These are phyloP conservation scores for Drechslera avenae DNA, from an alignment of 2,329 filamentous ascomycete species.

Conservation along the genomic window DNA sequence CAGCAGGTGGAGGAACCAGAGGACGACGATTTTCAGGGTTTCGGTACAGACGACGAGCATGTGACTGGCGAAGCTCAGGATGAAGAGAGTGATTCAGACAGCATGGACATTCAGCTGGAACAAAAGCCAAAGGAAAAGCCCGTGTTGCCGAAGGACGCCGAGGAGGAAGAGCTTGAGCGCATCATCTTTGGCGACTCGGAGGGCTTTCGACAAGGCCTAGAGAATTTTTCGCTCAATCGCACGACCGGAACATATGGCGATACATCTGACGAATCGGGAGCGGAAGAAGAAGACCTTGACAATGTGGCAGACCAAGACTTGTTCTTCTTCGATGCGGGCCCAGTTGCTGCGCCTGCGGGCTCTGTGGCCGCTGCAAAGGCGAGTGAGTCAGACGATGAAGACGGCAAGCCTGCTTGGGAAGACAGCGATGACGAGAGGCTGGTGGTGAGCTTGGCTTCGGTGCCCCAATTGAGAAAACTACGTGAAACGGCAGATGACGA, in stretches of 20 bases:
- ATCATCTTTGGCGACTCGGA: conserved; percentile 85
- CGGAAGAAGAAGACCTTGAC: conserved; percentile 58
- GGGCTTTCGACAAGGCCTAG: conserved; percentile 79
- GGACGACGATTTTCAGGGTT: conserved; percentile 36
- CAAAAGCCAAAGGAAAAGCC: conserved; percentile 30
- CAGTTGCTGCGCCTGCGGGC: conserved; percentile 50
- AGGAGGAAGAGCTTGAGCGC: conserved; percentile 84
- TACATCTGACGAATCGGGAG: conserved; percentile 53
- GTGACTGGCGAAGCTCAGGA: conserved; percentile 7
- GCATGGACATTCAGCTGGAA: conserved; percentile 27
- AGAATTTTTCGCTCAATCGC: conserved; percentile 58
- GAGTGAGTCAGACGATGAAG: conserved; percentile 46
- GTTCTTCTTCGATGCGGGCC: conserved; percentile 79
- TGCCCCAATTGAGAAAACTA: conserved; percentile 79
- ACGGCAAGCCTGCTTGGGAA: conserved; percentile 72
- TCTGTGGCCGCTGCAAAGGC: conserved; percentile 50
- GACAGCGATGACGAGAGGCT: conserved; percentile 95
- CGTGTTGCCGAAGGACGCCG: conserved; percentile 71
- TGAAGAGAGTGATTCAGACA: conserved; percentile 26
- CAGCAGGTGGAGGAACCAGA: conserved; percentile 24
- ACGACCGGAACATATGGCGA: conserved; percentile 39
- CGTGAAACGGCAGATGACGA: conserved; percentile 82
- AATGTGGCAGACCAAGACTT: conserved; percentile 78
- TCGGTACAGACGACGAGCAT: conserved; percentile 22
- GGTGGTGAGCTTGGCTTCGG: conserved; percentile 78